A percentile compares a stretch with the other conserved stretches of the same genome.
These are phyloP conservation scores for Wilcoxina mikolae DNA, from an alignment of 495 filamentous ascomycete genomes.

Conservation along the genomic window DNA sequence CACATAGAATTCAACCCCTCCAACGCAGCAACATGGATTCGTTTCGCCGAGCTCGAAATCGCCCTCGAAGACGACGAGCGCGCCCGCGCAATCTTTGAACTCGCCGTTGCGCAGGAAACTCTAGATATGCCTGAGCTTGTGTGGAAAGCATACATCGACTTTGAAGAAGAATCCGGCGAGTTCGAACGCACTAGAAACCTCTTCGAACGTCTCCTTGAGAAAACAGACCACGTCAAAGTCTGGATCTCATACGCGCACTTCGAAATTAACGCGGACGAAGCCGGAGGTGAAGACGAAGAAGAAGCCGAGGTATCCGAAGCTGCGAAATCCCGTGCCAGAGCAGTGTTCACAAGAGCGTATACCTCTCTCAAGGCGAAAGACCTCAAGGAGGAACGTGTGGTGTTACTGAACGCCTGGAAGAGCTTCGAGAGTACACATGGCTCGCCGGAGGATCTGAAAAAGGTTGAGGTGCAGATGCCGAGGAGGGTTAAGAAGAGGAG, in stretches of 20 bases:
- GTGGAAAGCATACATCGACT: constrained; percentile 97
- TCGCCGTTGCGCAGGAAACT: constrained; percentile 65
- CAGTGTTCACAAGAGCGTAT: constrained; percentile 73
- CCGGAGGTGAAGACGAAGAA: constrained; percentile 41
- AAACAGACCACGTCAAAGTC: constrained; percentile 95
- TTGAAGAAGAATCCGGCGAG: constrained; percentile 86
- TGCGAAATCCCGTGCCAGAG: constrained; percentile 66
- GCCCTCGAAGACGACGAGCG: constrained; percentile 79
- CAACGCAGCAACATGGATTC: constrained; percentile 87
- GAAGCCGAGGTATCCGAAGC: constrained; percentile 63
- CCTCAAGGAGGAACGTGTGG: constrained; percentile 83
- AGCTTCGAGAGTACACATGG: constrained; percentile 80
- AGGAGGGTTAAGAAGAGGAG: constrained; percentile 84
- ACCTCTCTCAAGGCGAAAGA: constrained; percentile 82
- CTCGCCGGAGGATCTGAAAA: constrained; percentile 57
- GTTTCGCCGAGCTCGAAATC: constrained; percentile 81
- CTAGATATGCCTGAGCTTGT: constrained; percentile 97
- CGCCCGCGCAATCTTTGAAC: constrained; percentile 79
- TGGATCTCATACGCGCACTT: constrained; percentile 97
- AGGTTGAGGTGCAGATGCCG: constrained; percentile 85
- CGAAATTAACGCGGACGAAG: constrained; percentile 67
- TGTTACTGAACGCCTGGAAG: constrained; percentile 80
- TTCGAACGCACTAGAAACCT: constrained; percentile 66
- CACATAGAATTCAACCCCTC: constrained; percentile 77
- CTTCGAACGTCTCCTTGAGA: constrained; percentile 81